These are phyloP conservation scores for Trypanosoma brucei DNA, from an alignment of 208 protist species.

Conservation along the genomic window DNA sequence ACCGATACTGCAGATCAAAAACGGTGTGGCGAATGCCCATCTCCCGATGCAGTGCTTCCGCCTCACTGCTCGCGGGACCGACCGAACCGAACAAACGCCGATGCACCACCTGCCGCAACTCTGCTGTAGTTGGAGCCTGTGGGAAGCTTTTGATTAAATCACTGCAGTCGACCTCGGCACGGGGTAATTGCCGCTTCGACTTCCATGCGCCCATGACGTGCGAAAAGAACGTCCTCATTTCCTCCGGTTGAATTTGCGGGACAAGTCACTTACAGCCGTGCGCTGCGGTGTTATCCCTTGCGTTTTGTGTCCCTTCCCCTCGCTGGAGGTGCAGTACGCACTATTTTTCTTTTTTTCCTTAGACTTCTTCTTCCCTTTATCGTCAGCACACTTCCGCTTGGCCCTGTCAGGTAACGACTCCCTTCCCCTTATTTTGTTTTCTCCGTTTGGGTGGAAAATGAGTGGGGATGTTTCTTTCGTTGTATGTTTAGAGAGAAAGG, in stretches of 20 bases:
- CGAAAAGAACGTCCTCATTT: constrained; percentile 65
- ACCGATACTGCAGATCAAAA: constrained; percentile 75
- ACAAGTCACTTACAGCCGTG: neutral
- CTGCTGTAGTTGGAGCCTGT: constrained; percentile 28
- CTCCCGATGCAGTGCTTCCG: constrained; percentile 27
- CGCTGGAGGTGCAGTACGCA: constrained; percentile 3
- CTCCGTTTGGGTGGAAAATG: too few species aligned
- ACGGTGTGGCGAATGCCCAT: constrained; percentile 40
- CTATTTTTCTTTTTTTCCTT: constrained; percentile 2
- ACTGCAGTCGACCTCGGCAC: constrained; percentile 52
- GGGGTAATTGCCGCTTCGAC: constrained; percentile 32
- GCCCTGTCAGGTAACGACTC: too few species aligned
- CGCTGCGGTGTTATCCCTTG: neutral
- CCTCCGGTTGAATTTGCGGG: neutral
- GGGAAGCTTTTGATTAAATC: constrained; percentile 52
- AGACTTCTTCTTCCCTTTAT: neutral
- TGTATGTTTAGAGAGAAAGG: too few species aligned
- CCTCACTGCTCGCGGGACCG: constrained; percentile 8
- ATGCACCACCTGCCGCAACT: constrained; percentile 41
- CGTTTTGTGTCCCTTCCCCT: constrained; percentile 3
- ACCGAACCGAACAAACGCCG: constrained; percentile 27
- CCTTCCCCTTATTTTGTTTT: too few species aligned
- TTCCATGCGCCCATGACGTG: constrained; percentile 41
- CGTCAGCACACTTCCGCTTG: too few species aligned
- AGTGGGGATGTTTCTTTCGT: too few species aligned